Evolutionary conservation across 2,329 filamentous ascomycete species (phyloP), one percentile per base, ranked within the genome.

Genomic region (Chalaropsis thielavioides): DNA sequence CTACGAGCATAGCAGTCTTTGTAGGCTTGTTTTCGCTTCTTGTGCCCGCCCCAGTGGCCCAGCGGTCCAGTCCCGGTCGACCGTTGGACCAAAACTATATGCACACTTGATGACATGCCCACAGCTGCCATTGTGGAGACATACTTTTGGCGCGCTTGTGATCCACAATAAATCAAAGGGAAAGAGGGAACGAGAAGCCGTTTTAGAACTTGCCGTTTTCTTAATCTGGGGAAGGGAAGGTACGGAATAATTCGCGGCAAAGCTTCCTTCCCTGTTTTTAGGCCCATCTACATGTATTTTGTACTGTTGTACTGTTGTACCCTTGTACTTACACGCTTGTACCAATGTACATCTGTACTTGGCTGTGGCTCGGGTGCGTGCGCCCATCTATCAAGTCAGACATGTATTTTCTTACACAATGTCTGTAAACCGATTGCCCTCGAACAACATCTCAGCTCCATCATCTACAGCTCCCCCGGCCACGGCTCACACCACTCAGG

Each of bases 211-310:
- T 1, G 22, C 24, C 22, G 10, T 27, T 54, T 24, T 22, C 31
- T 35, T 27, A 58, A 38, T 35, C 54, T 58, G 54, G 54, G 31
- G 46, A 51, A 51, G 54, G 31, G 46, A 51, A 51, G 46, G 54
- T 35, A 58, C 54, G 54, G 54, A 58, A 58, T 19, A 58, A 58
- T 27, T 58, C 54, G 54, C 54, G 54, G 54, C 15, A 58, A 38
- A 19, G 27, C 54, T 38, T 38, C 54, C 54, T 58, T 58, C 54
- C 54, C 6, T 58, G n/a, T 17, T 58, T 38, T 38, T 10, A 2
- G 6, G 15, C 24, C 22, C 27, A 7, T 35, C 22, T 43, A 43
- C 43, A n/a, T n/a, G 43, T 46, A 46, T 4, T 17, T 46, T 46
- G 43, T 46, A 46, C 43, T 8, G 11, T 3, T n/a, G n/a, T n/a